These are phyloP conservation scores for Neurospora sp. DNA, from an alignment of 495 filamentous ascomycete species.

Conservation along the genomic window DNA sequence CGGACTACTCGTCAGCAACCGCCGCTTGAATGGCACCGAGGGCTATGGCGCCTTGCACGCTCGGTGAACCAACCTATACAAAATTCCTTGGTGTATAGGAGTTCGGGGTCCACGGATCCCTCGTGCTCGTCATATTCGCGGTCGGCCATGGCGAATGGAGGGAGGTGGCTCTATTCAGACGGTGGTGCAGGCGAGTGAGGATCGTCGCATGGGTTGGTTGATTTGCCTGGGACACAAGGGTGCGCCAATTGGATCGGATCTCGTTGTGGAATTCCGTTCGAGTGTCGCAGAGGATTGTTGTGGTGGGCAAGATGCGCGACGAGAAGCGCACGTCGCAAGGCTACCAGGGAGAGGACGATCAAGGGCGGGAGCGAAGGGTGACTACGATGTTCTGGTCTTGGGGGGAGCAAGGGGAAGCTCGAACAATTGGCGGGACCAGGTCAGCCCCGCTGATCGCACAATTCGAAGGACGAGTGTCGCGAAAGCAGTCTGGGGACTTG, in stretches of 20 bases:
- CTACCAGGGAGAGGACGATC: not conserved
- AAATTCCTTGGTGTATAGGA: conserved; percentile 84
- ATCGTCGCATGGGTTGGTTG: not conserved
- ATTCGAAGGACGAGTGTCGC: not conserved
- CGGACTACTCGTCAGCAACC: not conserved
- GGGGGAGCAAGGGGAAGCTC: not conserved
- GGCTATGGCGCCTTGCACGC: not conserved
- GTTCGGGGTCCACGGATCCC: conserved; percentile 63
- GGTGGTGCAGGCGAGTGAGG: not conserved
- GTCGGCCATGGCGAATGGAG: conserved; percentile 28
- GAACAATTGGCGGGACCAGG: not conserved
- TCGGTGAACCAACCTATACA: conserved; percentile 64
- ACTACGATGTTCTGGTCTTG: not conserved
- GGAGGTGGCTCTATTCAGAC: not conserved
- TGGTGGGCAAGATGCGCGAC: not conserved
- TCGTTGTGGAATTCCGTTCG: too few species aligned
- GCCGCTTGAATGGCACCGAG: not conserved
- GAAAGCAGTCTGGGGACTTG: not conserved
- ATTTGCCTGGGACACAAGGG: not conserved
- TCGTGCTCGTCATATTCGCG: conserved; percentile 31
- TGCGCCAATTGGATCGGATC: not conserved
- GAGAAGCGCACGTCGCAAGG: not conserved
- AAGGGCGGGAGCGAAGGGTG: not conserved
- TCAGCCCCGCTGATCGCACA: not conserved
- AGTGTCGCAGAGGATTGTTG: not conserved